phyloP scores from a whole-genome alignment of 805 yeast genomes.

The Sungouiella blattae region DNA sequence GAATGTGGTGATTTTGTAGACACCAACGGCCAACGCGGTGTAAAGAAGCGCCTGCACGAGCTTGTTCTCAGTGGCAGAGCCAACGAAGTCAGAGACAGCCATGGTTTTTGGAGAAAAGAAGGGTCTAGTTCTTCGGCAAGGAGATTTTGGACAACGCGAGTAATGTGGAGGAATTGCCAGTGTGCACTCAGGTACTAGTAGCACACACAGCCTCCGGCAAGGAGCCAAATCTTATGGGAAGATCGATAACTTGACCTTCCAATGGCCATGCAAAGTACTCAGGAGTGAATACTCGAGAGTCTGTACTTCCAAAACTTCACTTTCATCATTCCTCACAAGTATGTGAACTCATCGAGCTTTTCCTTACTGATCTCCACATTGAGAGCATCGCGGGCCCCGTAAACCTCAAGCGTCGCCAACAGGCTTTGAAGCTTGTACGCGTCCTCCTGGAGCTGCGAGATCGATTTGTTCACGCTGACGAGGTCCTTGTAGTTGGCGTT shows the following conservation, averaged over 20 bases:
- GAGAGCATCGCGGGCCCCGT: conserved; percentile 29
- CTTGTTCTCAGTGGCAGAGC: conserved; percentile 12
- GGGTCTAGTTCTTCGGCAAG: too few relatives aligned
- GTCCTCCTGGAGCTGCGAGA: conserved; percentile 24
- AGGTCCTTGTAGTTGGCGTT: conserved; percentile 26
- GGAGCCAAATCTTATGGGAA: too few relatives aligned
- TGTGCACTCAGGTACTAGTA: too few relatives aligned
- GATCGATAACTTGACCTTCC: too few relatives aligned
- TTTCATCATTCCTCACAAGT: conserved; percentile 20
- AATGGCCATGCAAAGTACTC: too few relatives aligned
- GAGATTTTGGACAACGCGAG: too few relatives aligned
- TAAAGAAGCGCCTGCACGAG: conserved; percentile 17
- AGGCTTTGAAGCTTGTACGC: conserved; percentile 17
- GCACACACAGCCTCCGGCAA: too few relatives aligned
- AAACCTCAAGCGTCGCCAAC: conserved; percentile 13
- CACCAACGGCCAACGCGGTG: conserved; percentile 56
- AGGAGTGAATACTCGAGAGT: too few relatives aligned
- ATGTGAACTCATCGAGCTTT: conserved; percentile 48
- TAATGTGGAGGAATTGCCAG: too few relatives aligned
- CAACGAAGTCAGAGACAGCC: conserved; percentile 1
- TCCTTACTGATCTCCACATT: conserved; percentile 41
- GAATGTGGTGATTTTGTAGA: conserved; percentile 51
- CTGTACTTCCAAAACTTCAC: too few relatives aligned
- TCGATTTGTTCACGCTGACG: conserved; percentile 20
- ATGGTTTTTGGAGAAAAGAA: conserved; percentile 1